A percentile compares a stretch with the other conserved stretches of the same genome.
These are phyloP conservation scores for Camelina laxa DNA, from an alignment of 345 rosid genomes.

Conservation along the genomic window DNA sequence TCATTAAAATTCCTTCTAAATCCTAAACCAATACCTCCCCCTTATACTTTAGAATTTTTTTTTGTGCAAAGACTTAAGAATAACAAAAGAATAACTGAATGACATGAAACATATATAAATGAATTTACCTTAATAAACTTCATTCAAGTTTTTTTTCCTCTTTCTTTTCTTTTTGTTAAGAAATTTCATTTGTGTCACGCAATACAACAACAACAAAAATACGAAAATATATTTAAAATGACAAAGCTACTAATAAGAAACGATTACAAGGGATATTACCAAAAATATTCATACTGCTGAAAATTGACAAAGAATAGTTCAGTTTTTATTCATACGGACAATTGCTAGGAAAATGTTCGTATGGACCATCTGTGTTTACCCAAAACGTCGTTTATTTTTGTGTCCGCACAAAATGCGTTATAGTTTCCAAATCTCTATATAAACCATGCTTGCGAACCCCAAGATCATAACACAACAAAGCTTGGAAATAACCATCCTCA, in stretches of 20 bases:
- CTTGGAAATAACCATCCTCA: neutral
- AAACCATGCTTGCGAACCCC: neutral
- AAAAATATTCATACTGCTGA: neutral
- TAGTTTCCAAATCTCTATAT: conserved; percentile 5
- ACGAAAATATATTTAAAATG: neutral
- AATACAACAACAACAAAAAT: neutral
- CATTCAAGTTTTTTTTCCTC: neutral
- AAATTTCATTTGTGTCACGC: neutral
- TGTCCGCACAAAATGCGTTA: neutral
- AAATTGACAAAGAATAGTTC: neutral
- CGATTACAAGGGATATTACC: neutral
- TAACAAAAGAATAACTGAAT: neutral
- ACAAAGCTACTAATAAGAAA: neutral
- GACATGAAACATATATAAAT: neutral
- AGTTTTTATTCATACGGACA: neutral
- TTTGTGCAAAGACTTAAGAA: neutral
- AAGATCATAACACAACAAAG: conserved; percentile 26
- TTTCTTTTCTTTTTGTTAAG: neutral
- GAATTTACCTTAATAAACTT: neutral
- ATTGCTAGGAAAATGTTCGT: neutral
- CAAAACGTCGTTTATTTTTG: neutral
- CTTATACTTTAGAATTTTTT: no score
- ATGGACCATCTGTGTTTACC: neutral
- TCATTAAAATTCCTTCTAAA: no score
- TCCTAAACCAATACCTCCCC: no score